Base-by-base conservation (phyloP, 1,284 basidiomycete species). In the Fomes fomentarius region DNA sequence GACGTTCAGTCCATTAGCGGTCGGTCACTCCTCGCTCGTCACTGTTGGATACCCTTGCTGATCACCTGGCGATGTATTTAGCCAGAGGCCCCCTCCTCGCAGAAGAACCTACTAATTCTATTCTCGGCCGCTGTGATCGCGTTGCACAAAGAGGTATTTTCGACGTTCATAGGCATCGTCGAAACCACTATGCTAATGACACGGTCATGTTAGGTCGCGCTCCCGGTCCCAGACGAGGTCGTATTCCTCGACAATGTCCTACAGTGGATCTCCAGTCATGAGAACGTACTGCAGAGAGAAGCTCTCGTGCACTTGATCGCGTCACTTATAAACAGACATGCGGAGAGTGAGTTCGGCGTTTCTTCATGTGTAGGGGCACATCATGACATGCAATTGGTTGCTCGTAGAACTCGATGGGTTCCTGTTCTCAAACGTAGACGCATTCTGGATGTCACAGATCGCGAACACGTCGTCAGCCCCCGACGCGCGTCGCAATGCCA, bases 251-350 rank as follows among this genome's bases (percentile, higher is more conserved):
- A 79, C 6, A 64, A 65, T 25, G 70, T 91, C 15, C 67, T 91
- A 12, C 65, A 70, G 4, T 94, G 90, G 87, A 76, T 79, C n/a
- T n/a, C n/a, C n/a, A 22, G 69, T 88, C 15, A 63, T 70, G 4
- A 78, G 17, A 85, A 78, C 50, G 71, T 76, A 22, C 66, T 80
- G 2, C 91, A 94, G 68, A 74, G 80, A 51, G 76, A 79, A 24
- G 78, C 84, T 21, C 80, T 77, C 1, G 78, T 84, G 60, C 83
- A 89, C 43, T 65, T 89, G 12, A 73, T 94, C 11, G 78, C 85
- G 0, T 83, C 87, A 1, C 73, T 91, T 24, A 70, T 94, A 19
- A 97, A 97, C 70, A 93, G 94, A 71, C 81, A 84, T 43, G 75
- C 77, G 9, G 75, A 83, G 44, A 83, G 92, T 90, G 31, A 45